Evolutionary conservation across 768 basidiomycete genomes (phyloP), one percentile per base, ranked within the genome.

Genomic region (Dioszegia crocea): DNA sequence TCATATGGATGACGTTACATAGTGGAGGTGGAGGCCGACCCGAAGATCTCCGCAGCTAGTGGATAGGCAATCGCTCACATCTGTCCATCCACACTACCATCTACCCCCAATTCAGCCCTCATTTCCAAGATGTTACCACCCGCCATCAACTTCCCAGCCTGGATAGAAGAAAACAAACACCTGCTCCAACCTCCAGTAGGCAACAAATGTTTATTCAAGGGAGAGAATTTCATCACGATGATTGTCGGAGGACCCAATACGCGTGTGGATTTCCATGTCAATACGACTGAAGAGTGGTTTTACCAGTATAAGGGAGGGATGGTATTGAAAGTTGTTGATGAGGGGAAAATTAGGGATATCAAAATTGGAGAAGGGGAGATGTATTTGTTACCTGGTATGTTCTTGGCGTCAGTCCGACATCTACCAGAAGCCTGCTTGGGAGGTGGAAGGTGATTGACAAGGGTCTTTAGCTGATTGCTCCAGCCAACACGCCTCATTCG

Each of bases 231-330:
- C 70, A 83, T 89, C 41, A 86, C 94, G n/a, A 98, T 99, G 94
- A 89, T 83, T 5, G 85, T 98, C 23, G 93, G 96, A 9, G 96
- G 94, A 0, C 94, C 94, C 0, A 99, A 99, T 73, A 86, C 90
- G 73, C 81, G 94, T 38, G 88, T 88, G 53, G 93, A 96, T 77
- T 97, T 91, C 71, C 94, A 98, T 76, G 79, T 96, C 41, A 98
- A 97, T 75, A 86, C 96, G 78, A 97, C 93, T 0, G 91, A 96
- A 88, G 94, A 98, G 78, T 97, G 92, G 93, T 98, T 97, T 78
- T 97, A 92, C 78, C 94, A 99, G 74, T 82, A 93, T 80, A 91
- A 92, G 76, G 94, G 94, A 2, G 84, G 83, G 1, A 97, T 98
- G 92, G 80, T 90, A 1, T 81, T 99, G 21, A 85, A 88, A 60